A percentile compares a stretch with the other conserved stretches of the same genome.
Conservation (phyloP, 192 early-diverging fungal species). For the Coemansia sp. region DNA sequence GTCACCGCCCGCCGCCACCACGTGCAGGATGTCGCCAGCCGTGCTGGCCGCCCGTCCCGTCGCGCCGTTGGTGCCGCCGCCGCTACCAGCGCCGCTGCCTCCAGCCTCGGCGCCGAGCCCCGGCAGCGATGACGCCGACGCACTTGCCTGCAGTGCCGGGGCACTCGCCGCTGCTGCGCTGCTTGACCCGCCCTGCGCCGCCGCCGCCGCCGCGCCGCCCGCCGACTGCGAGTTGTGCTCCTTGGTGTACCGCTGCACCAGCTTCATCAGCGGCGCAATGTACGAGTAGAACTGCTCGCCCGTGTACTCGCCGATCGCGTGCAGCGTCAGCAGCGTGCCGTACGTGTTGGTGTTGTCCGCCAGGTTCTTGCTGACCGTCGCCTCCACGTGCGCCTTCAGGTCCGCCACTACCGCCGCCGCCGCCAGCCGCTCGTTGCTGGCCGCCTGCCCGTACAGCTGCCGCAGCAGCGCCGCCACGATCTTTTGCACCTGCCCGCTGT, state of each 20-base stretch:
- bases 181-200: slow-evolving; percentile 1
- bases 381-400: slow-evolving; percentile 62
- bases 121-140: slow-evolving; percentile 12
- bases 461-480: slow-evolving; percentile 69
- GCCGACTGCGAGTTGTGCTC: slow-evolving; percentile 65
- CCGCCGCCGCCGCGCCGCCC: slow-evolving; percentile 7
- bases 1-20: slow-evolving; percentile 22
- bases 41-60: slow-evolving; percentile 6
- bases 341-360: slow-evolving; percentile 62
- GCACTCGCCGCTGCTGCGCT: slow-evolving; percentile 4
- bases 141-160: slow-evolving; percentile 21
- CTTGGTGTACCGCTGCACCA: slow-evolving; percentile 81
- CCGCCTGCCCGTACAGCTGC: slow-evolving; percentile 62
- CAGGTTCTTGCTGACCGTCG: slow-evolving; percentile 66
- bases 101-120: slow-evolving; percentile 7
- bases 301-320: slow-evolving; percentile 60
- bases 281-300: slow-evolving; percentile 69
- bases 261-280: slow-evolving; percentile 75
- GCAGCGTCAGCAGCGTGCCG: slow-evolving; percentile 65
- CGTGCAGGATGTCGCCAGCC: slow-evolving; percentile 23
- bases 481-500: slow-evolving; percentile 70
- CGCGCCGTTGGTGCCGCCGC: not conserved
- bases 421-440: slow-evolving; percentile 44
- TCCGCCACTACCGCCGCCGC: slow-evolving; percentile 31
- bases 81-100: not conserved